Evolutionary conservation across 768 basidiomycete genomes (phyloP).

Genomic region (Cubamyces lactineus): DNA sequence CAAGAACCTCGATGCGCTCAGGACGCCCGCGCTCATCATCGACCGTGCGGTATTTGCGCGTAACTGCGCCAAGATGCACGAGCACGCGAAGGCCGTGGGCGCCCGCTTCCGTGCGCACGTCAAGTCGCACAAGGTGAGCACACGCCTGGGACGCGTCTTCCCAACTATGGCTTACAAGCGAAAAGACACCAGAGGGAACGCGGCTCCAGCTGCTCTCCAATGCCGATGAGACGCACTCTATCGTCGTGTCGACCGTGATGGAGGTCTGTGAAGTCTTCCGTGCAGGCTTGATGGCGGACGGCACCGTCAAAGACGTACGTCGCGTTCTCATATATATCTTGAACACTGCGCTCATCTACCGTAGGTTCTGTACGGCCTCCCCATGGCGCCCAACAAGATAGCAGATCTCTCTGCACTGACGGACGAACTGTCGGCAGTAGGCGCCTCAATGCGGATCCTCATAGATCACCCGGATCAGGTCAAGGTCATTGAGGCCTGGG

Average conservation of each 20-base stretch:
- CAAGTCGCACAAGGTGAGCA: constrained; percentile 76
- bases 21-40: constrained; percentile 80
- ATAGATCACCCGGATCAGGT: constrained; percentile 80
- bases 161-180: neutral
- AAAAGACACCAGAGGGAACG: constrained; percentile 72
- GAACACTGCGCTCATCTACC: neutral
- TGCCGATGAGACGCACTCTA: constrained; percentile 56
- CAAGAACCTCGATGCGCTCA: constrained; percentile 54
- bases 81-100: constrained; percentile 64
- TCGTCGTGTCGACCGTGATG: constrained; percentile 81
- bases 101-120: constrained; percentile 81
- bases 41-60: constrained; percentile 71
- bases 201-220: constrained; percentile 65
- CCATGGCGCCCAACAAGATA: constrained; percentile 70
- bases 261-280: constrained; percentile 79
- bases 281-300: constrained; percentile 69
- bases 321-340: neutral
- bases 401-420: constrained; percentile 66
- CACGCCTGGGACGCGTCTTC: neutral
- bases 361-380: constrained; percentile 83
- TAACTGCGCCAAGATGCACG: constrained; percentile 78
- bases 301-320: constrained; percentile 77
- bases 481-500: constrained; percentile 62
- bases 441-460: constrained; percentile 67
- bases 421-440: constrained; percentile 54